Conservation (phyloP, 805 yeast genomes). For the Monosporozyma solicola region DNA sequence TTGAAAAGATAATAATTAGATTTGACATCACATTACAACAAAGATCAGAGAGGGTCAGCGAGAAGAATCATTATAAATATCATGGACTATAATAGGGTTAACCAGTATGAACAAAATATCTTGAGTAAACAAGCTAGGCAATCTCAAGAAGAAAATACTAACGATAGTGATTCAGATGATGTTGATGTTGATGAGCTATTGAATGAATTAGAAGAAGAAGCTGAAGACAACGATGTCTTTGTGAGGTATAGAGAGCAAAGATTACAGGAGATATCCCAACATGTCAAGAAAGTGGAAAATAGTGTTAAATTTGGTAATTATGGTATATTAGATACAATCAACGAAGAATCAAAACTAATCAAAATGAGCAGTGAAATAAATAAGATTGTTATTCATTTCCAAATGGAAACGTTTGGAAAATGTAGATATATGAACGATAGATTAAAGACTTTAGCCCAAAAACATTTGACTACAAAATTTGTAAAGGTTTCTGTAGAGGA, state of each 20-base stretch:
- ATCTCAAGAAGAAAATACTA: not conserved
- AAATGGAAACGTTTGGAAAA: constrained; percentile 48
- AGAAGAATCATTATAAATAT: not conserved
- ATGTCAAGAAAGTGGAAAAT: constrained; percentile 30
- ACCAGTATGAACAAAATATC: constrained; percentile 1
- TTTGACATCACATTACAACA: not conserved
- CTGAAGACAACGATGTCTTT: constrained; percentile 43
- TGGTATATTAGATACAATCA: constrained; percentile 36
- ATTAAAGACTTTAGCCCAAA: constrained; percentile 39
- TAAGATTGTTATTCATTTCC: constrained; percentile 51
- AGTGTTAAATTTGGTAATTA: constrained; percentile 33
- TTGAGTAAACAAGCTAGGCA: not conserved
- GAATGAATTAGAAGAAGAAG: constrained; percentile 37
- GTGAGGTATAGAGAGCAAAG: constrained; percentile 54
- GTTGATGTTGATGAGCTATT: constrained; percentile 35
- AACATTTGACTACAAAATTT: constrained; percentile 48
- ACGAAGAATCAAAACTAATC: constrained; percentile 50
- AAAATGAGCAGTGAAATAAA: constrained; percentile 37
- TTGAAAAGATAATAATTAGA: too few species aligned
- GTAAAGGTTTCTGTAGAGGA: constrained; percentile 48
- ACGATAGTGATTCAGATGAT: constrained; percentile 7
- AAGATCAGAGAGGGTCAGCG: not conserved
- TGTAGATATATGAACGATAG: constrained; percentile 52
- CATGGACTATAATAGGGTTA: not conserved
- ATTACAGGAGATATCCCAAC: constrained; percentile 44